These are phyloP conservation scores for Endotrypanum monterogeii DNA, from an alignment of 208 protist species.

Conservation along the genomic window DNA sequence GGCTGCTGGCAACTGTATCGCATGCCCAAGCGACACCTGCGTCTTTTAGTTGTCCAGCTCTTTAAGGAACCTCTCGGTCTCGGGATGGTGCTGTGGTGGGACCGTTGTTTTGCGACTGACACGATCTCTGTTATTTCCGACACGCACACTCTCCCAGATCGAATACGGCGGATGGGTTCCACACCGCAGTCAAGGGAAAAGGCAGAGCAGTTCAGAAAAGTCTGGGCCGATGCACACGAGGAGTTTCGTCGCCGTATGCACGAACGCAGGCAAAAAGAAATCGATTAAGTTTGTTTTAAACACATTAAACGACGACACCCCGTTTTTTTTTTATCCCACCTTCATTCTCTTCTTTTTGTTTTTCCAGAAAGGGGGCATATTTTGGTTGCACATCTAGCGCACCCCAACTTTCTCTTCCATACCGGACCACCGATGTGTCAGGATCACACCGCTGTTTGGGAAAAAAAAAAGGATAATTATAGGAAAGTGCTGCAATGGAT, in stretches of 20 bases:
- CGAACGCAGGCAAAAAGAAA: slow-evolving; percentile 21
- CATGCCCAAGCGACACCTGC: slow-evolving; percentile 37
- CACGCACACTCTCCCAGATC: slow-evolving; percentile 45
- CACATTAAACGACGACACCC: background rate
- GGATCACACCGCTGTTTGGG: too few species aligned
- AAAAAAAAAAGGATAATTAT: too few species aligned
- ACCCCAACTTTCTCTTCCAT: too few species aligned
- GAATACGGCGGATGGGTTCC: slow-evolving; percentile 25
- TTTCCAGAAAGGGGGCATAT: too few species aligned
- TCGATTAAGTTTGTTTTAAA: background rate
- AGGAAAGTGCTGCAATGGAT: background rate
- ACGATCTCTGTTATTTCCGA: slow-evolving; percentile 43
- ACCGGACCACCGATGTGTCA: too few species aligned
- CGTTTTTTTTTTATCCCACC: too few species aligned
- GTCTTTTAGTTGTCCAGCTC: slow-evolving; percentile 68
- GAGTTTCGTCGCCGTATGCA: slow-evolving; percentile 58
- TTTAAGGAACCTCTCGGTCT: slow-evolving; percentile 66
- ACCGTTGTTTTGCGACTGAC: slow-evolving; percentile 68
- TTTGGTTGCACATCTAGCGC: too few species aligned
- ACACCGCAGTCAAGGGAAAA: slow-evolving; percentile 11
- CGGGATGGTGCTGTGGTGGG: slow-evolving; percentile 78
- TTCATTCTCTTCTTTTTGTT: too few species aligned
- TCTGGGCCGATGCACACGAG: slow-evolving; percentile 71
- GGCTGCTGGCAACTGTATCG: slow-evolving; percentile 81
- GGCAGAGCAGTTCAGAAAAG: slow-evolving; percentile 47